Evolutionary conservation across 1,284 basidiomycete species (phyloP), one percentile per base, ranked within the genome.

Genomic region (Wallemia mellicola): DNA sequence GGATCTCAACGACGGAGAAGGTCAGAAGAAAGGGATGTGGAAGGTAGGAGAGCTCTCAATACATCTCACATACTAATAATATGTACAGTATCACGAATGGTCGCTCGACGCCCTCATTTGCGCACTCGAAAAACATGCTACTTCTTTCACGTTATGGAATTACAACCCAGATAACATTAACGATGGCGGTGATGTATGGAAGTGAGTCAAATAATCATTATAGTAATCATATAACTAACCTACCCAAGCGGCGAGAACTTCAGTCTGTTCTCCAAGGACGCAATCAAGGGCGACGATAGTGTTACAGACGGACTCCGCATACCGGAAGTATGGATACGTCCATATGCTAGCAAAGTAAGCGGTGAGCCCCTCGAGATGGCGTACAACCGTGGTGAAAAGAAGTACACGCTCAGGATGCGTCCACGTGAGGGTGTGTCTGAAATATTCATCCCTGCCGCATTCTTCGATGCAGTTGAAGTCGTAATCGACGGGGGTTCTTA

Each of bases 81-180:
- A n/a, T n/a, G n/a, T n/a, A n/a, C 38, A 48, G 38, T n/a, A 48
- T n/a, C 38, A 48, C 38, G 22, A n/a, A 48, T 11, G 14, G 3
- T 11, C 38, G 9, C 38, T 48, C 38, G 38, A 48, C 19, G 38
- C 38, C 9, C 38, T 48, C 19, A 48, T 48, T n/a, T 15, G 25
- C 32, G 19, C 24, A 27, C 17, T 28, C 24, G 3, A 22, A 11
- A 19, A 14, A 7, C 24, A n/a, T 25, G 5, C 2, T 22, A 3
- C 28, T 30, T 9, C 9, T 2, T 2, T 24, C 61, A 68, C 65
- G 11, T 62, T 72, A 27, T 73, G 72, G 72, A 72, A 71, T 59
- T 73, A 71, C 64, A 71, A 72, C 60, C 70, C 72, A n/a, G 66
- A 68, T 48, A 72, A 72, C 59, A 65, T 65, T 24, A 65, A 68